Percentiles rank a stretch among this genome's conserved stretches.
phyloP scores from a whole-genome alignment of 257 asterid species.

The Lantana camara region DNA sequence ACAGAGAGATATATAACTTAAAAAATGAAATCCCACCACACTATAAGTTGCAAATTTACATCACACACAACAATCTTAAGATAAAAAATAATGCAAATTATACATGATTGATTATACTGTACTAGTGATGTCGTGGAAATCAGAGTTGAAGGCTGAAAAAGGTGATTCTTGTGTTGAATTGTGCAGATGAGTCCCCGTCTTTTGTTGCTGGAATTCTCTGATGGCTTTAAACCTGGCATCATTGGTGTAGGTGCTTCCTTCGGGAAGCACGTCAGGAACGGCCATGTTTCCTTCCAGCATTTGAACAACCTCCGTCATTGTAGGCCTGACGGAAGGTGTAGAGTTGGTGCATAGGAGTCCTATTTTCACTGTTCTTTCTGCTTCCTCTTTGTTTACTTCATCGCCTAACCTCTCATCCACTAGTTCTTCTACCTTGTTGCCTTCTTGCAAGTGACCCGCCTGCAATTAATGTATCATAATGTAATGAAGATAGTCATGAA shows the following conservation, averaged over 20 bases:
- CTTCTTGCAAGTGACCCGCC: conserved; percentile 72
- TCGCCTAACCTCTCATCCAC: conserved; percentile 56
- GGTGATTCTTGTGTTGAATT: conserved; percentile 15
- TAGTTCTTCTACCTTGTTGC: conserved; percentile 49
- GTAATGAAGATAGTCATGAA: too few species aligned
- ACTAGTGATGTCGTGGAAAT: conserved; percentile 16
- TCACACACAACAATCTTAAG: too few species aligned
- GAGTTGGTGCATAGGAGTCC: conserved; percentile 71
- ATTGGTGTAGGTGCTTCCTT: conserved; percentile 37
- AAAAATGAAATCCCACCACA: too few species aligned
- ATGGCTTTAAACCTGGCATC: conserved; percentile 73
- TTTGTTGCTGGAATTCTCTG: conserved; percentile 54
- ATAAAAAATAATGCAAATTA: too few species aligned
- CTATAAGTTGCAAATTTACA: too few species aligned
- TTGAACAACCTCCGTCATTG: conserved; percentile 81
- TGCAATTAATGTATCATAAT: too few species aligned
- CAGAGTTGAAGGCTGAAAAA: conserved; percentile 32
- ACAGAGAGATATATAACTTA: too few species aligned
- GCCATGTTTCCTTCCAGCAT: conserved; percentile 70
- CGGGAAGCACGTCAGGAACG: conserved; percentile 53
- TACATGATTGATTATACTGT: too few species aligned
- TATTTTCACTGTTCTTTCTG: conserved; percentile 51
- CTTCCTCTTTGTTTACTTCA: conserved; percentile 52
- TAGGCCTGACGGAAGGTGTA: conserved; percentile 70
- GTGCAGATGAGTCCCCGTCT: conserved; percentile 10